These are phyloP conservation scores for Murraya koenigii DNA, from an alignment of 345 rosid genomes.

Conservation along the genomic window DNA sequence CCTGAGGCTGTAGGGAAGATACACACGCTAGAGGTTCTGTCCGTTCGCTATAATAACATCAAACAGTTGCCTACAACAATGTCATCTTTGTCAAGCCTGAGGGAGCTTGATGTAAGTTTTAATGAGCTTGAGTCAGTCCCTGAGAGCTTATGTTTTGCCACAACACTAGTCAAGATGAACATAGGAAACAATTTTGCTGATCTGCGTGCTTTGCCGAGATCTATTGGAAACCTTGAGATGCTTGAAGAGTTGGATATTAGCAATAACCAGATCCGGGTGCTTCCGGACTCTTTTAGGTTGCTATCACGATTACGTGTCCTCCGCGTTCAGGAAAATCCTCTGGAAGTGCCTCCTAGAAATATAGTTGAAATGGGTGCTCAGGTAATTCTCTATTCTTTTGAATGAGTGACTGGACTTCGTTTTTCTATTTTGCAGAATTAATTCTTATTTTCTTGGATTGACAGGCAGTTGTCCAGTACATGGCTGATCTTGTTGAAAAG, in stretches of 20 bases:
- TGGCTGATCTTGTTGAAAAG: slow-evolving; percentile 66
- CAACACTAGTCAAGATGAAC: slow-evolving; percentile 80
- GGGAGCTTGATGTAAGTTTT: slow-evolving; percentile 91
- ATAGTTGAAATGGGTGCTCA: slow-evolving; percentile 84
- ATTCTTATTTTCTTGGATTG: slow-evolving; percentile 21
- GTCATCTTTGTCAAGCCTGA: slow-evolving; percentile 71
- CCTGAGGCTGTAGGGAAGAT: slow-evolving; percentile 98
- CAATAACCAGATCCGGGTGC: slow-evolving; percentile 89
- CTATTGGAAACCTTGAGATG: slow-evolving; percentile 89
- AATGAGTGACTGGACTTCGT: neutral
- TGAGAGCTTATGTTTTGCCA: slow-evolving; percentile 89
- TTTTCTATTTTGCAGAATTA: neutral
- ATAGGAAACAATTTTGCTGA: slow-evolving; percentile 94
- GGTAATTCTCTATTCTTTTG: slow-evolving; percentile 39
- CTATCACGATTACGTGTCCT: slow-evolving; percentile 65
- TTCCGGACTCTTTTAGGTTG: slow-evolving; percentile 85
- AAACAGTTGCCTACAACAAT: slow-evolving; percentile 88
- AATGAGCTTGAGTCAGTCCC: slow-evolving; percentile 96
- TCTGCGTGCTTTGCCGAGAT: slow-evolving; percentile 72
- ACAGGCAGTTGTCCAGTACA: slow-evolving; percentile 87
- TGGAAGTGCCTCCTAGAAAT: slow-evolving; percentile 85
- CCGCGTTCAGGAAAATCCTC: slow-evolving; percentile 67
- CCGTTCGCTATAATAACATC: slow-evolving; percentile 85
- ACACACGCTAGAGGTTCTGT: slow-evolving; percentile 62
- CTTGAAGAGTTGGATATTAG: slow-evolving; percentile 94